phyloP scores from a whole-genome alignment of 2,329 filamentous ascomycete species.

The Colletotrichum tanaceti region DNA sequence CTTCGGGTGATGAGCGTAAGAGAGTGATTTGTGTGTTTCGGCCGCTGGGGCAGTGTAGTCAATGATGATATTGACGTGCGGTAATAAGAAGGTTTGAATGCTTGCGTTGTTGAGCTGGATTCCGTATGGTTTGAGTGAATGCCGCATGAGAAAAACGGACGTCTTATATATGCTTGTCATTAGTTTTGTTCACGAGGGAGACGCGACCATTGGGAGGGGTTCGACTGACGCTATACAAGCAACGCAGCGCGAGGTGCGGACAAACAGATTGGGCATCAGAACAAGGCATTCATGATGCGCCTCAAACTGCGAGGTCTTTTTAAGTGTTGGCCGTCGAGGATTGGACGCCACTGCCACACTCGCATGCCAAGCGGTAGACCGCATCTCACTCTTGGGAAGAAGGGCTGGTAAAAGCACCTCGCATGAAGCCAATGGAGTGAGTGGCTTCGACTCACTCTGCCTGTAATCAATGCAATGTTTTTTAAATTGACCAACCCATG shows the following conservation, averaged over 20 bases:
- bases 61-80: neutral
- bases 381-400: neutral
- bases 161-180: no score
- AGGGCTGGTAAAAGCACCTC: neutral
- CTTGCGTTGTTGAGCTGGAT: no score
- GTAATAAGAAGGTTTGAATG: no score
- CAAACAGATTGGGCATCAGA: neutral
- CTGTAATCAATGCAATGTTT: no score
- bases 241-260: neutral
- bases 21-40: no score
- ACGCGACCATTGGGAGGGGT: no score
- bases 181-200: no score
- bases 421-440: no score
- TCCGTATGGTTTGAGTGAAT: no score
- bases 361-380: neutral
- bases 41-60: neutral
- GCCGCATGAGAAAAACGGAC: no score
- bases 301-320: neutral
- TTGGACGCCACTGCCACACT: neutral
- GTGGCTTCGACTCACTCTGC: neutral
- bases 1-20: neutral
- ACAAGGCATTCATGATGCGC: neutral
- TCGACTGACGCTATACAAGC: no score
- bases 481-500: no score
- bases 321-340: neutral